These are phyloP conservation scores for Boletus reticuloceps DNA, from an alignment of 768 basidiomycete species.

Conservation along the genomic window DNA sequence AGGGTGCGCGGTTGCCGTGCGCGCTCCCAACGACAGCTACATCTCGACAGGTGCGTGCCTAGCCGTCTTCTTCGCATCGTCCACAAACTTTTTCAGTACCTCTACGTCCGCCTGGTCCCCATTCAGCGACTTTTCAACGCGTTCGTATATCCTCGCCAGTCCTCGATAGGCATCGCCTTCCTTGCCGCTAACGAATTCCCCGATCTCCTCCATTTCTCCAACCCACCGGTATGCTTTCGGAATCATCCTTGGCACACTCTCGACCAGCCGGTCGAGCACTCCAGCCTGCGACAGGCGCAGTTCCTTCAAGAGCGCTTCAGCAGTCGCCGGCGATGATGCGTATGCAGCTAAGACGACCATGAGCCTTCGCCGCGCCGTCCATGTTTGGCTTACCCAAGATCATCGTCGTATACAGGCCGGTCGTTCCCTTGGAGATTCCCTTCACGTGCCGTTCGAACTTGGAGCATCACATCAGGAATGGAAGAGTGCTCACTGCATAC, in stretches of 20 bases:
- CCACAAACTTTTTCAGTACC: conserved; percentile 43
- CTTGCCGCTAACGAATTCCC: conserved; percentile 47
- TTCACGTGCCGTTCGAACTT: conserved; percentile 18
- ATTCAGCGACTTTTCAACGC: conserved; percentile 40
- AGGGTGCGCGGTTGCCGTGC: conserved; percentile 13
- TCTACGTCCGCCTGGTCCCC: conserved; percentile 39
- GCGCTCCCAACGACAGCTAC: background rate
- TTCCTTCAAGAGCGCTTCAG: conserved; percentile 53
- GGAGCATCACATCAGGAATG: background rate
- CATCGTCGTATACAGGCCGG: conserved; percentile 53
- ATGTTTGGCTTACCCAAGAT: conserved; percentile 42
- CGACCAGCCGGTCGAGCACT: conserved; percentile 39
- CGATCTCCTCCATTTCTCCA: conserved; percentile 65
- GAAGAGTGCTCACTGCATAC: conserved; percentile 46
- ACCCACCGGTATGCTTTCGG: conserved; percentile 65
- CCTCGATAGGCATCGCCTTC: conserved; percentile 48
- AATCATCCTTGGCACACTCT: conserved; percentile 45
- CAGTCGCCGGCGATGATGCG: conserved; percentile 57
- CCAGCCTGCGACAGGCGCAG: conserved; percentile 45
- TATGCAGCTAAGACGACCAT: conserved; percentile 42
- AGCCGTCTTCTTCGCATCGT: conserved; percentile 36
- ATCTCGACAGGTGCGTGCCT: conserved; percentile 14
- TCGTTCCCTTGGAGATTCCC: conserved; percentile 58
- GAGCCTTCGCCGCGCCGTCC: background rate
- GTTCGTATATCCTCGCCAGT: conserved; percentile 43